Percentiles rank a stretch among this genome's conserved stretches.
Evolutionary conservation across 2,329 filamentous ascomycete species (phyloP).

Genomic region (Ceratocystis diversiconidia): DNA sequence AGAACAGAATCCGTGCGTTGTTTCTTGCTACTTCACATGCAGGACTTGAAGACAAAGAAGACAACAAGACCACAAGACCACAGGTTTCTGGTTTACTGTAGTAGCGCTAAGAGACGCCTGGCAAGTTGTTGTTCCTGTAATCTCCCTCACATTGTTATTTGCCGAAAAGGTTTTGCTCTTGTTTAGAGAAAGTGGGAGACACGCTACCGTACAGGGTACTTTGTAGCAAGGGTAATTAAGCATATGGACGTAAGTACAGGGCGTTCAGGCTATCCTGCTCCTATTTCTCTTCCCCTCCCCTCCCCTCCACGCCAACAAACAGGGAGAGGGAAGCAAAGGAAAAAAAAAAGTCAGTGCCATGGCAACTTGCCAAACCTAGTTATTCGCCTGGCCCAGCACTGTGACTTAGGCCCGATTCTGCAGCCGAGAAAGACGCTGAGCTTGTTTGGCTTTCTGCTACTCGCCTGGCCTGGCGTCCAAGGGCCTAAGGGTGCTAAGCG

Average conservation of each 20-base stretch:
- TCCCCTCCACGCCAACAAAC: too few relatives aligned
- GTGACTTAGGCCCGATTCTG: not conserved
- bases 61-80: not conserved
- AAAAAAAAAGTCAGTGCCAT: not conserved
- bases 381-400: not conserved
- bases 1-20: constrained; percentile 3
- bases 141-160: constrained; percentile 9
- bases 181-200: not conserved
- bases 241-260: not conserved
- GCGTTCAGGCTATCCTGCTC: not conserved
- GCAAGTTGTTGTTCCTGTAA: constrained; percentile 6
- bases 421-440: not conserved
- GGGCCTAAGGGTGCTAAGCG: not conserved
- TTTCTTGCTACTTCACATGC: not conserved
- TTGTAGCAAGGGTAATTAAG: constrained; percentile 1
- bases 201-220: not conserved
- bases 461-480: not conserved
- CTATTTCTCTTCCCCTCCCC: too few relatives aligned
- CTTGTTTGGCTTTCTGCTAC: not conserved
- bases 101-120: not conserved
- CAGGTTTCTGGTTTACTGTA: not conserved
- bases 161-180: not conserved
- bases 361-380: not conserved
- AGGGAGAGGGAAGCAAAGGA: not conserved
- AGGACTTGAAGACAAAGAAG: not conserved